These are phyloP conservation scores for Apostasia ramifera DNA, from an alignment of 106 monocot genomes.

Conservation along the genomic window DNA sequence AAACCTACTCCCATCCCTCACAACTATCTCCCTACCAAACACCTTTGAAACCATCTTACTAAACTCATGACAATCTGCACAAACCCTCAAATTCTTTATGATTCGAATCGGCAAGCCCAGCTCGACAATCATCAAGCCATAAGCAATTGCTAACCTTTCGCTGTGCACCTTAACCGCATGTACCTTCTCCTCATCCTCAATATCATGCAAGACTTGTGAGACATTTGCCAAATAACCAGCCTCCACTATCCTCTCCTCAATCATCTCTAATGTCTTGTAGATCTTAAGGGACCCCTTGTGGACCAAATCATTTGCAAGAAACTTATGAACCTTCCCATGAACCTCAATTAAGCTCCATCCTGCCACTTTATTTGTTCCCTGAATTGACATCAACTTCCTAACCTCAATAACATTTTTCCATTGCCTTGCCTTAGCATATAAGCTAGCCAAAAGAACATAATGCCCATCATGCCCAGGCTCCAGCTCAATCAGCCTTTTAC, in stretches of 20 bases:
- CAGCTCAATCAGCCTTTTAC: slow-evolving; percentile 43
- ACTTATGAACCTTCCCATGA: slow-evolving; percentile 36
- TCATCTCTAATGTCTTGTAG: slow-evolving; percentile 27
- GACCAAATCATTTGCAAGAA: slow-evolving; percentile 41
- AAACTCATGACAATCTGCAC: slow-evolving; percentile 60
- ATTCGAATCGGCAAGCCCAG: slow-evolving; percentile 27
- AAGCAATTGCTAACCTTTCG: slow-evolving; percentile 64
- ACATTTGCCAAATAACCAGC: slow-evolving; percentile 44
- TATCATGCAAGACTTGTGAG: slow-evolving; percentile 51
- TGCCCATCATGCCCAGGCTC: slow-evolving; percentile 65
- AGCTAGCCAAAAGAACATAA: slow-evolving; percentile 58
- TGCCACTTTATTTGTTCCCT: slow-evolving; percentile 38
- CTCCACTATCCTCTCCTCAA: slow-evolving; percentile 26
- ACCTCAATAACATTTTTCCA: slow-evolving; percentile 52
- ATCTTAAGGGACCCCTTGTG: slow-evolving; percentile 35
- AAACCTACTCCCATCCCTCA: slow-evolving; percentile 75
- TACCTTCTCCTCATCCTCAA: slow-evolving; percentile 62
- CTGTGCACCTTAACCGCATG: slow-evolving; percentile 44
- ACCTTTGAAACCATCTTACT: slow-evolving; percentile 60
- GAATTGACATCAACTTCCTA: slow-evolving; percentile 35
- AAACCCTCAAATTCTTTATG: slow-evolving; percentile 58
- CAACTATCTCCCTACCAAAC: slow-evolving; percentile 55
- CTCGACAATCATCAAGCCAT: slow-evolving; percentile 41
- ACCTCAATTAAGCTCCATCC: slow-evolving; percentile 72
- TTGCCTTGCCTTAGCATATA: slow-evolving; percentile 50